These are phyloP conservation scores for Chaetomium olivaceum DNA, from an alignment of 2,329 filamentous ascomycete species.

Conservation along the genomic window DNA sequence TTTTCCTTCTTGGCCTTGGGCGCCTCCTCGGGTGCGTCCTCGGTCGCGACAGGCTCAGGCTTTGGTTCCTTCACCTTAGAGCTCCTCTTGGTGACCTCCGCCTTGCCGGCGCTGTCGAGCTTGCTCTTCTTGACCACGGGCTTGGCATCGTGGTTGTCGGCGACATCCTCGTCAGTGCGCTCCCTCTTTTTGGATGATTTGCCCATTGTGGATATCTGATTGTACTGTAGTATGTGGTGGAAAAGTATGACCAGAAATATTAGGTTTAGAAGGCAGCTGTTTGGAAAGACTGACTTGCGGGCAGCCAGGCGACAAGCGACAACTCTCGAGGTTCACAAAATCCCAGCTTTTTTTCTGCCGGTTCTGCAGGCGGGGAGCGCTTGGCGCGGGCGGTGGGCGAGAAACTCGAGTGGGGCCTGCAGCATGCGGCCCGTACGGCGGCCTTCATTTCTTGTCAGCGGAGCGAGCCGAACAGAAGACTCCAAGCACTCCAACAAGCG, in stretches of 20 bases:
- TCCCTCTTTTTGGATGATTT: constrained; percentile 34
- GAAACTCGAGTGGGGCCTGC: constrained; percentile 8
- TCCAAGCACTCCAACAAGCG: constrained; percentile 4
- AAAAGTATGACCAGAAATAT: not conserved
- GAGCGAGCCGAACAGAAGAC: constrained; percentile 4
- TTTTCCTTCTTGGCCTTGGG: constrained; percentile 37
- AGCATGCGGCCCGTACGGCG: constrained; percentile 27
- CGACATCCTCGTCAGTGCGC: constrained; percentile 32
- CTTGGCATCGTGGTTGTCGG: constrained; percentile 26
- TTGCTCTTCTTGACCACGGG: constrained; percentile 35
- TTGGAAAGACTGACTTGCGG: not conserved
- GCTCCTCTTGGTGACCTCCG: constrained; percentile 32
- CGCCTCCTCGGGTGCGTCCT: not conserved
- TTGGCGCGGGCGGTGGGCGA: constrained; percentile 2
- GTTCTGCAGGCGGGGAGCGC: constrained; percentile 22
- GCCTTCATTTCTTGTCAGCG: constrained; percentile 11
- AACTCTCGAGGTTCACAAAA: not conserved
- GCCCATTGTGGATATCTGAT: constrained; percentile 22
- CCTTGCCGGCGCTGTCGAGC: constrained; percentile 33
- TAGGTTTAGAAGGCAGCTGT: not conserved
- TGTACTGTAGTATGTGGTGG: not conserved
- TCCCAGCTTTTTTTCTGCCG: constrained; percentile 30
- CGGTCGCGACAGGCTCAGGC: not conserved
- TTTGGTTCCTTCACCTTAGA: constrained; percentile 25
- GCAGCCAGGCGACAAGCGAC: not conserved